Conservation (phyloP, 306 rosid genomes). For the Inga oerstediana region DNA sequence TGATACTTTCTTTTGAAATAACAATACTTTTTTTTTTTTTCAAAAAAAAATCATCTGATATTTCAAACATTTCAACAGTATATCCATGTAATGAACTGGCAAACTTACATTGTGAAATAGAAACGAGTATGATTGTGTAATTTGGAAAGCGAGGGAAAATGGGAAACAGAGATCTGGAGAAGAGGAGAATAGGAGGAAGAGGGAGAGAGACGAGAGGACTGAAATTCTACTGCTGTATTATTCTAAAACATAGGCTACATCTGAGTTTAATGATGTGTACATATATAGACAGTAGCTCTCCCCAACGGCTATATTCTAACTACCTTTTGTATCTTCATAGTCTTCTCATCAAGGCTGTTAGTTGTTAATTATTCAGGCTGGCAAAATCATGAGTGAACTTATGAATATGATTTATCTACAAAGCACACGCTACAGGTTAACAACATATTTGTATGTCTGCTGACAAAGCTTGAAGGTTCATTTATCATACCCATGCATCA, state of each 20-base stretch:
- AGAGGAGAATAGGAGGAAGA: too few species aligned
- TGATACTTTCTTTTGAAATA: not conserved
- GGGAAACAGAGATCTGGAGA: too few species aligned
- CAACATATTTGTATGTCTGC: not conserved
- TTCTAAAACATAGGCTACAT: too few species aligned
- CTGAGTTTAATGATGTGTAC: too few species aligned
- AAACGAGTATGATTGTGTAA: too few species aligned
- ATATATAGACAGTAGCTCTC: too few species aligned
- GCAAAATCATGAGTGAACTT: slow-evolving; percentile 10
- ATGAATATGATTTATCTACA: not conserved
- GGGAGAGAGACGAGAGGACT: too few species aligned
- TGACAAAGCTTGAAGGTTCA: not conserved
- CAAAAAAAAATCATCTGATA: not conserved
- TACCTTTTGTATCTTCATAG: not conserved
- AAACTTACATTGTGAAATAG: not conserved
- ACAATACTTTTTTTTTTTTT: not conserved
- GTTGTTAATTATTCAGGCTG: not conserved
- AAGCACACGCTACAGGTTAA: not conserved
- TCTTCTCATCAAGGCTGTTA: not conserved
- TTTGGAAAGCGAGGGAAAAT: too few species aligned
- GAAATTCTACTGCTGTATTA: too few species aligned
- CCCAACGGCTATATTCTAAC: too few species aligned
- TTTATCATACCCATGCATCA: not conserved
- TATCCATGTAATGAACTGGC: not conserved
- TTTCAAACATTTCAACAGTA: not conserved